phyloP scores from a whole-genome alignment of 257 asterid genomes.

The Echites panduratus region DNA sequence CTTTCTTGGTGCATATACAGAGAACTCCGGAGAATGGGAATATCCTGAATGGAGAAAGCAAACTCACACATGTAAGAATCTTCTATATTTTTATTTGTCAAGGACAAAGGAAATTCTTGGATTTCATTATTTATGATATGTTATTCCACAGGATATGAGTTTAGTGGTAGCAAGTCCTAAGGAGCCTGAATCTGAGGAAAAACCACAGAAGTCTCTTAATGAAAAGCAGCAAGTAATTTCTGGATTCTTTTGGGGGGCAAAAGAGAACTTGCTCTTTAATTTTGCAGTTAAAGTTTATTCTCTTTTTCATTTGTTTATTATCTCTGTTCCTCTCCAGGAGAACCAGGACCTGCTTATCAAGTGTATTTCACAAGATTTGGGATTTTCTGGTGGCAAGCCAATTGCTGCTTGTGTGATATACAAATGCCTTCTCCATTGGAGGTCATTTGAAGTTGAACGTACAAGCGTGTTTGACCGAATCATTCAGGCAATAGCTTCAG shows the following conservation, averaged over 20 bases:
- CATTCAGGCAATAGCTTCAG: constrained; percentile 78
- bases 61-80: constrained; percentile 45
- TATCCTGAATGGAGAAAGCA: constrained; percentile 57
- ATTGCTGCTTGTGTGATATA: constrained; percentile 91
- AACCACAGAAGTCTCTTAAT: constrained; percentile 82
- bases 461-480: constrained; percentile 92
- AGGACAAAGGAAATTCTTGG: constrained; percentile 2
- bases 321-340: constrained; percentile 52
- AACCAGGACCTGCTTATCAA: constrained; percentile 89
- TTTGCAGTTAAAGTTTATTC: constrained; percentile 7
- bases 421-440: constrained; percentile 98
- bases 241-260: neutral
- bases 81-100: neutral
- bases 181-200: constrained; percentile 87
- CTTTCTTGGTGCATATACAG: constrained; percentile 42
- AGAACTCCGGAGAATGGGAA: constrained; percentile 78
- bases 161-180: constrained; percentile 50
- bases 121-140: constrained; percentile 13
- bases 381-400: constrained; percentile 91
- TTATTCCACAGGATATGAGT: constrained; percentile 51
- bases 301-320: constrained; percentile 3
- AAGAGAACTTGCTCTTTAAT: constrained; percentile 1
- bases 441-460: constrained; percentile 98
- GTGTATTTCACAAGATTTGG: constrained; percentile 94
- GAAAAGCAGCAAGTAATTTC: constrained; percentile 78